Evolutionary conservation across 805 yeast genomes (phyloP).

Genomic region (Debaryomyces castellii): DNA sequence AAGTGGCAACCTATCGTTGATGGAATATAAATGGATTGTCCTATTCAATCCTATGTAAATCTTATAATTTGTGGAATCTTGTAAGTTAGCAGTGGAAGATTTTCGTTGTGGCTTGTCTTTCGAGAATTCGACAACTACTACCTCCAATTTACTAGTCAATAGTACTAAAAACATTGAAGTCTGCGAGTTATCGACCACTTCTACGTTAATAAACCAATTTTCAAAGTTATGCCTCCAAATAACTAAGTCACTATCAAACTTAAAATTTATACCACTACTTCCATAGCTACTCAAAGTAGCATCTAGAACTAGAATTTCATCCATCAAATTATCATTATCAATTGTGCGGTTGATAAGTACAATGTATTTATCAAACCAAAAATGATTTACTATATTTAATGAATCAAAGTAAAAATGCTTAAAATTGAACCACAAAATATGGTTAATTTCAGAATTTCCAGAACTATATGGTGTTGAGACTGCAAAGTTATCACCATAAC

Average conservation of each 20-base stretch:
- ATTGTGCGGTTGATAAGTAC: constrained; percentile 31
- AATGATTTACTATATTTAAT: constrained; percentile 33
- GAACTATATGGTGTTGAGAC: constrained; percentile 29
- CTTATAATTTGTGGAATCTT: constrained; percentile 14
- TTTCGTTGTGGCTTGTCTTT: constrained; percentile 2
- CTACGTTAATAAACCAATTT: constrained; percentile 18
- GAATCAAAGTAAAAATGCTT: constrained; percentile 30
- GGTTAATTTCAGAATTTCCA: constrained; percentile 23
- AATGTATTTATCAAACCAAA: constrained; percentile 35
- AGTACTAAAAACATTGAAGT: constrained; percentile 16
- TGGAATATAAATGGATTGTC: constrained; percentile 36
- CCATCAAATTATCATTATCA: constrained; percentile 13
- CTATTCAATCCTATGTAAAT: constrained; percentile 27
- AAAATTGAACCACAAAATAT: constrained; percentile 41
- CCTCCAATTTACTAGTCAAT: constrained; percentile 28
- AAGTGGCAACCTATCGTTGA: constrained; percentile 25
- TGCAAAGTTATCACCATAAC: constrained; percentile 26
- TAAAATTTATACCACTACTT: constrained; percentile 25
- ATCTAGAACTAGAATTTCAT: constrained; percentile 38
- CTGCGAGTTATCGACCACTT: constrained; percentile 10
- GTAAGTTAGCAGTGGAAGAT: background rate
- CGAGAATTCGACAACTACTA: constrained; percentile 26
- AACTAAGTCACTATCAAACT: constrained; percentile 38
- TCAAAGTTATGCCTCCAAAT: constrained; percentile 39
- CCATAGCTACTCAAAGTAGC: constrained; percentile 32